A percentile compares a stretch with the other conserved stretches of the same genome.
phyloP scores from a whole-genome alignment of 2,329 filamentous ascomycete genomes.

The Cytospora mali region DNA sequence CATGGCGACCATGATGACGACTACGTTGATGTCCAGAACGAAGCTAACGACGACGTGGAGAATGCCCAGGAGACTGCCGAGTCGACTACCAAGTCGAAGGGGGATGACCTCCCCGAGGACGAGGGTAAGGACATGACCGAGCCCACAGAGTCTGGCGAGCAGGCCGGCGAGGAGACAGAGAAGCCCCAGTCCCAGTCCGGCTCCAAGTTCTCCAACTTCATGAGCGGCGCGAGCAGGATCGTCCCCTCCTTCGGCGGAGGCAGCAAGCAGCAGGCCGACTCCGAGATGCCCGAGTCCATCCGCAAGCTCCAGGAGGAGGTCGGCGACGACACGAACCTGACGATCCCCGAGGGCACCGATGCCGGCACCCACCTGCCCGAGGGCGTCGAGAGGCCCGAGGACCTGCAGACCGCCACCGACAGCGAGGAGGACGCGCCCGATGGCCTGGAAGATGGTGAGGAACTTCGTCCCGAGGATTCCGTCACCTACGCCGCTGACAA shows the following conservation, averaged over 20 bases:
- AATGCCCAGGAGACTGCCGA: slow-evolving; percentile 7
- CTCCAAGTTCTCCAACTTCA: slow-evolving; percentile 25
- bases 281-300: slow-evolving; percentile 20
- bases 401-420: slow-evolving; percentile 9
- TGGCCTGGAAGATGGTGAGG: slow-evolving; percentile 15
- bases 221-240: slow-evolving; percentile 24
- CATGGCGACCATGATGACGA: slow-evolving; percentile 11
- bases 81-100: slow-evolving; percentile 22
- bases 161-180: slow-evolving; percentile 8
- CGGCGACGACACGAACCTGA: slow-evolving; percentile 28
- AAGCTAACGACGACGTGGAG: slow-evolving; percentile 15
- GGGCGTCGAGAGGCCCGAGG: slow-evolving; percentile 25
- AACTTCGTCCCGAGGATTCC: slow-evolving; percentile 27
- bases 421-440: slow-evolving; percentile 7
- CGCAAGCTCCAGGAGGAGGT: slow-evolving; percentile 26
- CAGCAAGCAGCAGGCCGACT: slow-evolving; percentile 23
- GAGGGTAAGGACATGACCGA: slow-evolving; percentile 30
- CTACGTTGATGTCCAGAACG: slow-evolving; percentile 1
- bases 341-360: slow-evolving; percentile 24
- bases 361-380: slow-evolving; percentile 25
- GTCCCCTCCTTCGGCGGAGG: slow-evolving; percentile 21
- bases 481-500: slow-evolving; percentile 29
- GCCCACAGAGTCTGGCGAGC: slow-evolving; percentile 27
- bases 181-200: slow-evolving; percentile 15
- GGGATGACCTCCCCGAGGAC: slow-evolving; percentile 27